Conservation (phyloP, 2,329 filamentous ascomycete species). For the Camptophora hylomeconis region DNA sequence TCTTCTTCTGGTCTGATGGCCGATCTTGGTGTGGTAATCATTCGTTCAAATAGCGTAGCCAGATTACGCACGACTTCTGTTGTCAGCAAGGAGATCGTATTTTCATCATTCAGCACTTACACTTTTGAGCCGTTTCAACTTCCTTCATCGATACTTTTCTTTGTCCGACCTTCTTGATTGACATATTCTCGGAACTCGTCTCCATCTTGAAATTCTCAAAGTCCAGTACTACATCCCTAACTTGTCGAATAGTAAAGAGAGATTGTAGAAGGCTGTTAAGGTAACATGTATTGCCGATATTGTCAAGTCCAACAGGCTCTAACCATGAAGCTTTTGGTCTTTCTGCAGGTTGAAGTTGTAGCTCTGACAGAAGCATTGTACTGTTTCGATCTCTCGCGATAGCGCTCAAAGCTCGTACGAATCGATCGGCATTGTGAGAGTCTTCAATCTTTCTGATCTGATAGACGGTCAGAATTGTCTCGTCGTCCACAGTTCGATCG, state of each 20-base stretch:
- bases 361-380: slow-evolving; percentile 15
- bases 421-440: slow-evolving; percentile 31
- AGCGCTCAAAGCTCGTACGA: slow-evolving; percentile 34
- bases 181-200: slow-evolving; percentile 49
- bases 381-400: slow-evolving; percentile 33
- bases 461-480: slow-evolving; percentile 36
- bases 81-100: slow-evolving; percentile 15
- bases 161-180: slow-evolving; percentile 62
- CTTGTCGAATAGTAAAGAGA: slow-evolving; percentile 73
- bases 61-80: slow-evolving; percentile 60
- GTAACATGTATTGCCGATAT: slow-evolving; percentile 97
- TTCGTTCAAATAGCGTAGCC: slow-evolving; percentile 53
- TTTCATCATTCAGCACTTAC: slow-evolving; percentile 46
- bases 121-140: slow-evolving; percentile 53
- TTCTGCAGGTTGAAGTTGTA: slow-evolving; percentile 11
- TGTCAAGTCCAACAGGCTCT: slow-evolving; percentile 74
- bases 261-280: slow-evolving; percentile 94
- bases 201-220: slow-evolving; percentile 61
- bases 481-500: slow-evolving; percentile 39
- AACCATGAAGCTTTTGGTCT: slow-evolving; percentile 26
- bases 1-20: slow-evolving; percentile 61
- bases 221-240: slow-evolving; percentile 68
- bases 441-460: slow-evolving; percentile 33
- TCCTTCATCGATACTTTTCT: slow-evolving; percentile 48
- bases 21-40: slow-evolving; percentile 49